Percentiles rank a stretch among this genome's conserved stretches.
Evolutionary conservation across 2,329 filamentous ascomycete genomes (phyloP).

Genomic region (Pyrenochaeta sp.): DNA sequence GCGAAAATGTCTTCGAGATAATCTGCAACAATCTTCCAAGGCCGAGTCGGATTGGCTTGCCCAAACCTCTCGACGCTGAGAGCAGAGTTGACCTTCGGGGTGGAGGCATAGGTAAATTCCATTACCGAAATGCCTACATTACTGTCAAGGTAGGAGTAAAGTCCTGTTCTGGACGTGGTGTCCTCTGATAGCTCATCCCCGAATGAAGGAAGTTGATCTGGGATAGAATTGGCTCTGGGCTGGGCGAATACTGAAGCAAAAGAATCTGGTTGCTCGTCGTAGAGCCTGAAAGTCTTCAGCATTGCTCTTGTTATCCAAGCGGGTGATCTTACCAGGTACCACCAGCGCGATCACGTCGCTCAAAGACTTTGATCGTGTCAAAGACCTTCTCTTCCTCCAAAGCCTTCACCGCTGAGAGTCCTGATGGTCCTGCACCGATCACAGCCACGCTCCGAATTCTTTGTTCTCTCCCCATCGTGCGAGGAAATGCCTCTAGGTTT

Average conservation of each 20-base stretch:
- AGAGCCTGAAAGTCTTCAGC: background rate
- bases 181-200: background rate
- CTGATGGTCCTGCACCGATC: constrained; percentile 5
- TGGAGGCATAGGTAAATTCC: background rate
- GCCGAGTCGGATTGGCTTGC: background rate
- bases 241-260: background rate
- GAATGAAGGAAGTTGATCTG: constrained; percentile 1
- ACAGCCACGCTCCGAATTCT: constrained; percentile 3
- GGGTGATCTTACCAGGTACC: background rate
- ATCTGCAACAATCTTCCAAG: background rate
- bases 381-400: constrained; percentile 3
- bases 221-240: background rate
- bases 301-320: background rate
- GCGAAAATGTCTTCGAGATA: background rate
- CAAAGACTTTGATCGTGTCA: background rate
- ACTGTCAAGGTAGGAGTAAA: background rate
- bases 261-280: background rate
- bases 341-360: background rate
- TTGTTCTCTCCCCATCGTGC: background rate
- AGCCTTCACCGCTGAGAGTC: constrained; percentile 8
- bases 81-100: background rate
- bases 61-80: background rate
- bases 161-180: background rate
- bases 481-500: too few relatives aligned
- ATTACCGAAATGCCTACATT: background rate